Percentiles rank a stretch among this genome's conserved stretches.
phyloP scores from a whole-genome alignment of 768 basidiomycete species.

The Inosperma sp. region DNA sequence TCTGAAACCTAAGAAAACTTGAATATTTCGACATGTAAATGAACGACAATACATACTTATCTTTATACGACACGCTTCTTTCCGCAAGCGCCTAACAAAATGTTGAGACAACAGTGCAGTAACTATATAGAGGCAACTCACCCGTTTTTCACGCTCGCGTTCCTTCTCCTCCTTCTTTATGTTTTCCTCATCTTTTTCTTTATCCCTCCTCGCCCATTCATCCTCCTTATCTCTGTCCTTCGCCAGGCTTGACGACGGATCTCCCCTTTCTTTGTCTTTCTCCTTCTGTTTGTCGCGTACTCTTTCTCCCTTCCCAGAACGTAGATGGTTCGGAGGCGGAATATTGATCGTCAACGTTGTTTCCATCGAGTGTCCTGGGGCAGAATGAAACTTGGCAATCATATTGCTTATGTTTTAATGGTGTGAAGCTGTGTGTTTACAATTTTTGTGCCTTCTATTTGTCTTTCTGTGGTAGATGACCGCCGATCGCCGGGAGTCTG shows the following conservation, averaged over 20 bases:
- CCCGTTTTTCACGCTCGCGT: conserved; percentile 7
- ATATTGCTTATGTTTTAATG: conserved; percentile 17
- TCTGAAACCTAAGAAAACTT: conserved; percentile 36
- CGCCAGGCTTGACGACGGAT: neutral
- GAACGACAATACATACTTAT: conserved; percentile 23
- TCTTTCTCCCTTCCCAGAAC: conserved; percentile 9
- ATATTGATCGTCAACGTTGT: conserved; percentile 28
- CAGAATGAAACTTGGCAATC: conserved; percentile 30
- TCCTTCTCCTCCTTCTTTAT: conserved; percentile 5
- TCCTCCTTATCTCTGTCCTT: conserved; percentile 5
- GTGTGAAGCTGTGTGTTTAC: too few relatives aligned
- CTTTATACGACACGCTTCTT: conserved; percentile 25
- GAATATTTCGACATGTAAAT: neutral
- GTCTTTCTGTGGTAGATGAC: neutral
- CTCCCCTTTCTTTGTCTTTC: conserved; percentile 7
- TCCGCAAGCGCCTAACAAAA: conserved; percentile 14
- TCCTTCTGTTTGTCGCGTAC: conserved; percentile 14
- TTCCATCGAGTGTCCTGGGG: conserved; percentile 27
- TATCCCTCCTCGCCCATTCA: neutral
- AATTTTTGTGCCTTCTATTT: neutral
- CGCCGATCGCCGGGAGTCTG: neutral
- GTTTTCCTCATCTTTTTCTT: conserved; percentile 4
- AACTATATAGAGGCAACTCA: neutral
- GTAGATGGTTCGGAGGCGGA: conserved; percentile 18
- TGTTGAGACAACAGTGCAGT: neutral